phyloP scores from a whole-genome alignment of 208 protist genomes.

The Wallacemonas sp. region DNA sequence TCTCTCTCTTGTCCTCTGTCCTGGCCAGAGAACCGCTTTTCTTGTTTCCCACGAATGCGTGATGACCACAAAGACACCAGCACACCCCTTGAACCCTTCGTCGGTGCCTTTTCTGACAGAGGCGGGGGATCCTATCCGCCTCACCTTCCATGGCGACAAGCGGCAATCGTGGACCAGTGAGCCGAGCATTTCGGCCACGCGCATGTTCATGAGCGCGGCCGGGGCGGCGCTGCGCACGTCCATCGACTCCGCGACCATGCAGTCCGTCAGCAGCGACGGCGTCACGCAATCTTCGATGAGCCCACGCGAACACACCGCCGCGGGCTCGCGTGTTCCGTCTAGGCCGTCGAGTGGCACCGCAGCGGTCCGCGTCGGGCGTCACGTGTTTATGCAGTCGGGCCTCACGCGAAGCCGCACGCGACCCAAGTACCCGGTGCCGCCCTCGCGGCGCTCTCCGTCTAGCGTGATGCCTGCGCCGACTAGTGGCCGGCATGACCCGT shows the following conservation, averaged over 20 bases:
- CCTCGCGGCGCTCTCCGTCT: too few relatives aligned
- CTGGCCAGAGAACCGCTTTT: too few relatives aligned
- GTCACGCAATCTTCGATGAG: not conserved
- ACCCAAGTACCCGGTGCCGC: too few relatives aligned
- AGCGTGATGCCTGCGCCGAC: too few relatives aligned
- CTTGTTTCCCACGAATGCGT: too few relatives aligned
- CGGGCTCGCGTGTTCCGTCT: not conserved
- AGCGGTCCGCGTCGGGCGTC: not conserved
- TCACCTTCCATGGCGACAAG: not conserved
- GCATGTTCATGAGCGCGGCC: not conserved
- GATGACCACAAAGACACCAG: not conserved
- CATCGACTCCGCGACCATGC: not conserved
- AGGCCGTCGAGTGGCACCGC: not conserved
- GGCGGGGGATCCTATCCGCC: not conserved
- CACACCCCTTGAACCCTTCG: not conserved
- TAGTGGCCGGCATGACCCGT: too few relatives aligned
- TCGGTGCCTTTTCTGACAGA: slow-evolving; percentile 6
- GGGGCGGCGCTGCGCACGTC: not conserved
- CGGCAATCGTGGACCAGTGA: not conserved
- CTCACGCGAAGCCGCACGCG: too few relatives aligned
- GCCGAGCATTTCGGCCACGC: not conserved
- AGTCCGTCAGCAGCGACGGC: not conserved
- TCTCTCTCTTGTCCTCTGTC: too few relatives aligned
- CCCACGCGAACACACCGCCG: not conserved
- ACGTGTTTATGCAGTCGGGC: not conserved